phyloP scores from a whole-genome alignment of 2,329 filamentous ascomycete species.

The Penicillium sp. region DNA sequence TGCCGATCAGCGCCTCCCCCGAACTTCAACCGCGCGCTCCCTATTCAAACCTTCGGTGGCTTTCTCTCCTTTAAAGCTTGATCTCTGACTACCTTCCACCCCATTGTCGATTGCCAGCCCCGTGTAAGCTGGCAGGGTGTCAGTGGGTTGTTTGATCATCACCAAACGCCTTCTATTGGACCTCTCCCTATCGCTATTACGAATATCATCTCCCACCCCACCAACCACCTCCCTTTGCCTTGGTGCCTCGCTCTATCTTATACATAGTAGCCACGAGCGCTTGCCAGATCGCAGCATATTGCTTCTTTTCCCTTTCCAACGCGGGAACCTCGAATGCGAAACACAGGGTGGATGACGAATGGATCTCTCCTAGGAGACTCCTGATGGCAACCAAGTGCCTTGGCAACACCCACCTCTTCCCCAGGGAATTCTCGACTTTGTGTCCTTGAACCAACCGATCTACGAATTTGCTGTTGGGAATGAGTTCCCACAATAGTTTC shows the following conservation, averaged over 20 bases:
- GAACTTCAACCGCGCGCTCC: constrained; percentile 15
- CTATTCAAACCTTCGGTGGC: constrained; percentile 1
- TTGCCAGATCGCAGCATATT: constrained; percentile 7
- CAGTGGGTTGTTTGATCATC: constrained; percentile 28
- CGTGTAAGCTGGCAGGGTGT: constrained; percentile 5
- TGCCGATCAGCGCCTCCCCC: constrained; percentile 24
- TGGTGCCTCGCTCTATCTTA: constrained; percentile 1
- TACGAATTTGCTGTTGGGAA: constrained; percentile 36
- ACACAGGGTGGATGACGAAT: constrained; percentile 40
- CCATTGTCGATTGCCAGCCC: background rate
- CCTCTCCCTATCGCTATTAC: constrained; percentile 12
- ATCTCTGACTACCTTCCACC: constrained; percentile 4
- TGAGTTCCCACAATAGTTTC: constrained; percentile 46
- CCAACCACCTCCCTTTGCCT: constrained; percentile 3
- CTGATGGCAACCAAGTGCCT: constrained; percentile 42
- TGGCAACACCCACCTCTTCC: constrained; percentile 30
- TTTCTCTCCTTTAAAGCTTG: background rate
- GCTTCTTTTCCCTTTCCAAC: constrained; percentile 11
- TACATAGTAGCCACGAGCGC: background rate
- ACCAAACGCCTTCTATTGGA: constrained; percentile 15
- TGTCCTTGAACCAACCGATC: constrained; percentile 20
- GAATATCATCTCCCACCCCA: background rate
- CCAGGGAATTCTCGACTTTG: constrained; percentile 28
- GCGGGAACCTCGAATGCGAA: constrained; percentile 30
- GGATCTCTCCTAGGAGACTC: constrained; percentile 37